These are phyloP conservation scores for Mycena citricolor DNA, from an alignment of 1,284 basidiomycete genomes.

Conservation along the genomic window DNA sequence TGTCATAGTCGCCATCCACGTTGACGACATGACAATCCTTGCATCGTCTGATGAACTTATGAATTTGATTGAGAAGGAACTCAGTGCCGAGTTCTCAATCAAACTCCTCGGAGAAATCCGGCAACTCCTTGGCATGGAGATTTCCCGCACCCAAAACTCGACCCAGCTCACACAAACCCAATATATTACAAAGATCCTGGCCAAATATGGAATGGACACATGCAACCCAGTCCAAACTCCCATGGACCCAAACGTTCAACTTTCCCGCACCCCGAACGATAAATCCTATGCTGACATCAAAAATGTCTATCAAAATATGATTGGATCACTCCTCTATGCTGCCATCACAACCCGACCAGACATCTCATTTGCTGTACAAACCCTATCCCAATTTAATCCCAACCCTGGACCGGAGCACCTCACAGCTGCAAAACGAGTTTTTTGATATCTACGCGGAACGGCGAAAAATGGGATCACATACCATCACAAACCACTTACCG, in stretches of 20 bases:
- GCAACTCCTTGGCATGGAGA: conserved; percentile 19
- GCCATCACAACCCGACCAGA: conserved; percentile 14
- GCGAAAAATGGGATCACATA: conserved; percentile 7
- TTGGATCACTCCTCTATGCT: conserved; percentile 14
- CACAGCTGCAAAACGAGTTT: conserved; percentile 6
- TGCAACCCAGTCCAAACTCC: conserved; percentile 26
- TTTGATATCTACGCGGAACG: conserved; percentile 3
- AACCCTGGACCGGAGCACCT: conserved; percentile 9
- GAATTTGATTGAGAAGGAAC: conserved; percentile 9
- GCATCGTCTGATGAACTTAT: conserved; percentile 5
- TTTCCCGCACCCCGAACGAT: conserved; percentile 17
- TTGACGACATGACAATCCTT: conserved; percentile 19
- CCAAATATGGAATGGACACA: conserved; percentile 30
- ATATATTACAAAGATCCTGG: conserved; percentile 28
- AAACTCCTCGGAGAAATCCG: conserved; percentile 11
- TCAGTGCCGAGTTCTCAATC: conserved; percentile 4
- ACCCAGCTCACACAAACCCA: conserved; percentile 18
- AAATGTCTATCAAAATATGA: conserved; percentile 5
- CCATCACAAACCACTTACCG: conserved; percentile 13
- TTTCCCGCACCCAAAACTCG: conserved; percentile 14
- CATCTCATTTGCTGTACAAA: conserved; percentile 13
- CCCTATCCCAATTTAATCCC: conserved; percentile 3
- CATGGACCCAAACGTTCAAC: conserved; percentile 26
- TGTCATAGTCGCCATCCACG: conserved; percentile 18
- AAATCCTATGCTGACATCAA: conserved; percentile 22